Conservation (phyloP, 495 filamentous ascomycete species). For the Friedmanniomyces endolithicus region DNA sequence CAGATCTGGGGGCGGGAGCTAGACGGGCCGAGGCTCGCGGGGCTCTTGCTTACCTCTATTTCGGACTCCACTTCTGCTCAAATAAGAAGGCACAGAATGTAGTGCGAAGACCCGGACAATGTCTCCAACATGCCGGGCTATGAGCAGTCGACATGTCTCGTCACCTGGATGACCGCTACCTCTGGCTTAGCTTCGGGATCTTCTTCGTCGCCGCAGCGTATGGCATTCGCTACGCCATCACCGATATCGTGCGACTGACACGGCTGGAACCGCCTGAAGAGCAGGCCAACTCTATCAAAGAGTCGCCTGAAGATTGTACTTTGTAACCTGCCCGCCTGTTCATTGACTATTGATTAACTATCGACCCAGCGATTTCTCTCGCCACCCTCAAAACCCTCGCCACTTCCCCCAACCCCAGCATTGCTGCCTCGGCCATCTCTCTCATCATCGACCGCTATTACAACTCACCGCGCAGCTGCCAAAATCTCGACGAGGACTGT, state of each 20-base stretch:
- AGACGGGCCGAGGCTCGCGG: not conserved
- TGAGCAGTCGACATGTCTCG: not conserved
- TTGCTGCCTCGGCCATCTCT: slow-evolving; percentile 24
- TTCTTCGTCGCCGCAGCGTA: slow-evolving; percentile 24
- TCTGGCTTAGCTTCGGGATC: slow-evolving; percentile 29
- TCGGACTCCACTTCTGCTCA: too few relatives aligned
- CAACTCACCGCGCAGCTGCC: not conserved
- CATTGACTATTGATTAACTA: too few relatives aligned
- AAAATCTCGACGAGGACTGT: too few relatives aligned
- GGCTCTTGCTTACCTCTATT: too few relatives aligned
- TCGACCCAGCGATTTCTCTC: slow-evolving; percentile 23
- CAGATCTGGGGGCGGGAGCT: not conserved
- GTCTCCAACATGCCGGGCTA: not conserved
- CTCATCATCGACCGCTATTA: slow-evolving; percentile 24
- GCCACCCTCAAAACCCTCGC: slow-evolving; percentile 26
- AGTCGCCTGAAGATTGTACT: slow-evolving; percentile 7
- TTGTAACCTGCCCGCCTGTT: too few relatives aligned
- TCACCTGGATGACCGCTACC: slow-evolving; percentile 23
- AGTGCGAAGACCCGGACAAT: not conserved
- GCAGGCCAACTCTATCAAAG: not conserved
- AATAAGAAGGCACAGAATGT: too few relatives aligned
- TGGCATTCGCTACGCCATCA: slow-evolving; percentile 21
- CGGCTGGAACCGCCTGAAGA: slow-evolving; percentile 5
- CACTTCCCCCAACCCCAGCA: slow-evolving; percentile 22
- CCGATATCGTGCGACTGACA: slow-evolving; percentile 20